phyloP scores from a whole-genome alignment of 371 early-diverging fungal species.

The Coemansia sp. region DNA sequence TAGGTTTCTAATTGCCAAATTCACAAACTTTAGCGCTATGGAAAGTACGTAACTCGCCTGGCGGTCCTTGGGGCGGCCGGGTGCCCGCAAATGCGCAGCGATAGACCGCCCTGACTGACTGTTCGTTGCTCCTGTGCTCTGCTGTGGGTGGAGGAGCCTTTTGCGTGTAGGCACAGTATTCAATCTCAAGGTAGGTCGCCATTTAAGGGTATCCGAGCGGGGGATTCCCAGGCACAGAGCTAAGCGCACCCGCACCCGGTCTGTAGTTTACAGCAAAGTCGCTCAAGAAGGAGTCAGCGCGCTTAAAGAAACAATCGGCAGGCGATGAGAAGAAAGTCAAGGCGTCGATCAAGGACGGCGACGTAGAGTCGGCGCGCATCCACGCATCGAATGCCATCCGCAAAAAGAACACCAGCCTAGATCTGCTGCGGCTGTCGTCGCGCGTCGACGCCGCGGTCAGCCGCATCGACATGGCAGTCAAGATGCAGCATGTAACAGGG shows the following conservation, averaged over 20 bases:
- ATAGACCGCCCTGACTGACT: background rate
- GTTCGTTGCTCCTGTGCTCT: background rate
- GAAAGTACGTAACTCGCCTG: constrained; percentile 18
- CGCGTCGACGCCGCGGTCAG: constrained; percentile 92
- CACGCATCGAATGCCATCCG: constrained; percentile 96
- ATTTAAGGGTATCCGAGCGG: background rate
- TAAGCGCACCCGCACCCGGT: background rate
- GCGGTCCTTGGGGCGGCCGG: no score
- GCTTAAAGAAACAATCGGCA: constrained; percentile 81
- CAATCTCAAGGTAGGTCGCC: constrained; percentile 14
- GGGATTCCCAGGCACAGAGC: no score
- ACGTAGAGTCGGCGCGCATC: constrained; percentile 91
- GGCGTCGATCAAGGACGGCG: constrained; percentile 92
- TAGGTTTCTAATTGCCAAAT: constrained; percentile 1
- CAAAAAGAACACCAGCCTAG: constrained; percentile 92
- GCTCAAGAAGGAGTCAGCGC: constrained; percentile 80
- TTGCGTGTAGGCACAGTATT: constrained; percentile 6
- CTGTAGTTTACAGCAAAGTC: constrained; percentile 88
- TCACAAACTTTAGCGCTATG: constrained; percentile 6
- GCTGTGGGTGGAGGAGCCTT: background rate
- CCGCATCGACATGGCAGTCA: constrained; percentile 92
- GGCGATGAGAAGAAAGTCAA: constrained; percentile 83
- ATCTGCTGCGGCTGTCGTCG: constrained; percentile 81
- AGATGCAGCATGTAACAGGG: constrained; percentile 77
- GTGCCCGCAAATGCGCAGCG: background rate